Base-by-base conservation (phyloP, 1,284 basidiomycete genomes). In the Porodaedalea pini region DNA sequence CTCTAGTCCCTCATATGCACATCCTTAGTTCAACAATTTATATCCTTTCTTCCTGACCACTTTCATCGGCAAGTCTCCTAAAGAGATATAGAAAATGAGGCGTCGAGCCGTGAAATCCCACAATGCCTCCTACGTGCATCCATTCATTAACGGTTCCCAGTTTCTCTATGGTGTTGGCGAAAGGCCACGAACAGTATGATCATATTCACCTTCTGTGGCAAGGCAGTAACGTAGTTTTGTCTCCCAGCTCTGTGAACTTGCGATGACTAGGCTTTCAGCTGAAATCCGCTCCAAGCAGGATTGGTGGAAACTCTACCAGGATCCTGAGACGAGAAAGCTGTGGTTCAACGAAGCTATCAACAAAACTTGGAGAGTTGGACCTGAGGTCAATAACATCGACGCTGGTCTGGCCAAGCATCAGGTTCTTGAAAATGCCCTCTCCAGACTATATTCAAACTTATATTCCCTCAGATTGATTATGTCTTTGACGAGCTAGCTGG, bases 401-500 rank as follows among this genome's bases (percentile, higher is more conserved):
- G 66, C 76, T 2, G 56, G 62, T n/a, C 66, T 81, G n/a, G 72
- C 72, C n/a, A 61, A 62, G 15, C 68, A 66, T 53, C 79, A 81
- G 71, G 79, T 77, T 55, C 44, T 68, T 64, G 17, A 4, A n/a
- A 3, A 6, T 13, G 1, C n/a, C 36, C 10, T 48, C 34, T 49
- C 8, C 25, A 15, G n/a, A 31, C 19, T 47, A n/a, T 40, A 17
- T 44, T 56, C 32, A 60, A 27, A 43, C 32, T 50, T 36, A 53
- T 34, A 27, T 11, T 34, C 10, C 27, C 7, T 6, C 37, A 80
- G 78, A 67, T 80, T 17, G 59, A 74, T 10, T 82, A 81, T 68
- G 74, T 80, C 29, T 64, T 82, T 3, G 76, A 78, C 53, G 80
- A 83, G 63, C 67, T 83, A 4, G 64, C 61, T 4, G 78, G 79